Evolutionary conservation across 306 rosid species (phyloP), one percentile per base, ranked within the genome.

Genomic region (Casuarina cunninghamiana): DNA sequence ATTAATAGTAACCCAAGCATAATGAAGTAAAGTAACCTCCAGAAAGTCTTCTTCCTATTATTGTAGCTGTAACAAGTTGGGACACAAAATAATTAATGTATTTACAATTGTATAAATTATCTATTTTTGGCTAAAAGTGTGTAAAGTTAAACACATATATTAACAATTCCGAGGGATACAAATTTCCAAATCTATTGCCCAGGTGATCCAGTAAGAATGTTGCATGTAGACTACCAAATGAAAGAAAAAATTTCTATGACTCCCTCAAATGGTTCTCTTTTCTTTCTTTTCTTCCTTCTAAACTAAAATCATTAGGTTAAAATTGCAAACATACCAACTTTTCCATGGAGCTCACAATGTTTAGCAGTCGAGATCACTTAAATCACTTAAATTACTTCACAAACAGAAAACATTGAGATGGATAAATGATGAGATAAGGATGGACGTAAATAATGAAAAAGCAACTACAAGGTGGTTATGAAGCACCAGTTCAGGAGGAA

Each of bases 1-100:
- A 89, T 66, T 73, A 89, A 53, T 69, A 94, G 82, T 73, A 86
- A 77, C 73, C 92, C 97, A 63, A 90, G 78, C 93, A 90, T 83
- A 41, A 79, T 37, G 79, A 91, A 32, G 80, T 88, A 90, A 71
- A 92, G 83, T 78, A 89, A 80, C 82, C 86, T 92, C 98, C 98
- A 94, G 46, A 88, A 84, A 65, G 81, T 54, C 85, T 94, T 94
- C 76, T 83, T 87, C 86, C 83, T 90, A 77, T 94, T 94, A 90
- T 94, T 94, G 89, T 89, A 94, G 80, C 97, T 94, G 98, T 80
- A 77, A 85, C 82, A 83, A 78, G 66, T 69, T 49, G 66, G 46
- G 46, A 77, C 48, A 53, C 69, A 37, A 67, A 71, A 65, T 45
- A 72, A 77, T 58, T 75, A 37, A 69, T 69, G 35, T 13, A 77